Evolutionary conservation across 192 early-diverging fungal species (phyloP).

Genomic region (Mortierella hygrophila): DNA sequence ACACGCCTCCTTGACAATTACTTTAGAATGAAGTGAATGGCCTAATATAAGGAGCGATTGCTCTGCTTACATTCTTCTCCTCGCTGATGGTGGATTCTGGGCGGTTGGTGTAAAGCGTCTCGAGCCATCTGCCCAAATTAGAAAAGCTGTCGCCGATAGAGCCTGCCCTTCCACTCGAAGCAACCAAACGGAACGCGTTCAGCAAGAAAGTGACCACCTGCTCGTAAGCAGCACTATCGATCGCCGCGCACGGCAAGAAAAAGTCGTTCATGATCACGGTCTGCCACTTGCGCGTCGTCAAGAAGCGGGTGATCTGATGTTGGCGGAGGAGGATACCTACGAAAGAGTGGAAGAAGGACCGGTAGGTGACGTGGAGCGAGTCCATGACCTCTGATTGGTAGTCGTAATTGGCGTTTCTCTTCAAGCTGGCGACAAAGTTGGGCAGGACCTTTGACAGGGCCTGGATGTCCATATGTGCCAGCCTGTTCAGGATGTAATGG

Average conservation of each 20-base stretch:
- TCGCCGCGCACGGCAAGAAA: slow-evolving; percentile 48
- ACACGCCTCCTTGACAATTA: not conserved
- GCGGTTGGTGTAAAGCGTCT: slow-evolving; percentile 37
- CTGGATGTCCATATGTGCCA: slow-evolving; percentile 49
- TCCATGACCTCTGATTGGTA: slow-evolving; percentile 26
- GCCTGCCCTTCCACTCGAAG: slow-evolving; percentile 45
- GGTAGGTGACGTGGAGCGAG: slow-evolving; percentile 57
- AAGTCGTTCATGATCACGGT: slow-evolving; percentile 59
- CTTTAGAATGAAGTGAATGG: not conserved
- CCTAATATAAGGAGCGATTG: not conserved
- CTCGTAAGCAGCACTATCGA: slow-evolving; percentile 55
- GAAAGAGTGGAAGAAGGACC: slow-evolving; percentile 60
- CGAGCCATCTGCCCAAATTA: slow-evolving; percentile 38
- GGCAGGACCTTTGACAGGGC: slow-evolving; percentile 55
- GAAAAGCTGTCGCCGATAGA: slow-evolving; percentile 37
- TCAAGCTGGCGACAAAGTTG: slow-evolving; percentile 43
- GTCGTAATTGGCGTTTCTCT: slow-evolving; percentile 43
- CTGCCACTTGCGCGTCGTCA: slow-evolving; percentile 54
- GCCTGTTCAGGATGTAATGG: slow-evolving; percentile 62
- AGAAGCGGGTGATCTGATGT: slow-evolving; percentile 45
- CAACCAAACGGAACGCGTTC: slow-evolving; percentile 46
- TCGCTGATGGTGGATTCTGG: slow-evolving; percentile 13
- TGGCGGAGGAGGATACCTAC: slow-evolving; percentile 54
- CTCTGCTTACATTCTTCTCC: slow-evolving; percentile 25
- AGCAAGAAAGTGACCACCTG: slow-evolving; percentile 49